Evolutionary conservation across 2,329 filamentous ascomycete genomes (phyloP), one percentile per base, ranked within the genome.

Genomic region (Magnaporthales sp.): DNA sequence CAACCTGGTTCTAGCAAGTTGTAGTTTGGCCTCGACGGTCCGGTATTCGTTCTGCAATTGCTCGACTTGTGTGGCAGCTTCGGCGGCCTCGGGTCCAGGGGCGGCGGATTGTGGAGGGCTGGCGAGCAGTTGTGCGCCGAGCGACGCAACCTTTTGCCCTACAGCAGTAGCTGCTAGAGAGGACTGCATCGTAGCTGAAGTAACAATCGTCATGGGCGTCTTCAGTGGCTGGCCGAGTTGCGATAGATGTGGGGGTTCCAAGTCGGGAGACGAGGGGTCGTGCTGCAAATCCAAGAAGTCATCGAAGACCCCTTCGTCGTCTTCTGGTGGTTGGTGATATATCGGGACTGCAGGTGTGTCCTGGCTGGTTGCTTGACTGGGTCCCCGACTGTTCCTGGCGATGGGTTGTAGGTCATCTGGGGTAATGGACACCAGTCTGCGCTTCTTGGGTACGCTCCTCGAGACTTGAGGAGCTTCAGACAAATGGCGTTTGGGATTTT

Each of bases 71-170:
- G 38, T 27, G 26, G 63, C 63, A 27, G 38, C 51, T n/a, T 65
- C 63, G 22, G 38, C 38, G 6, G 51, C 26, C 19, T 65, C 63
- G 9, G 51, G 15, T 2, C 38, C 27, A 24, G 27, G 46, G 26
- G 26, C 9, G 24, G 38, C 26, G 63, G 63, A 58, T 24, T 31
- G 51, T 27, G 63, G 63, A 29, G 63, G 63, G 26, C 22, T 58
- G 8, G 29, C 19, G 15, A 65, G 32, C 27, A 65, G 51, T 8
- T 27, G 38, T 10, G 27, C 9, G 11, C 19, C 63, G 46, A 65
- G 51, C n/a, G 63, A 51, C 22, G 9, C n/a, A 27, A 65, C 29
- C n/a, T 65, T 65, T 22, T 27, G 63, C 46, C 63, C 63, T 51
- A 51, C 38, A 8, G 15, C 38, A 7, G 38, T 51, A 7, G 19